Percentiles rank a stretch among this genome's conserved stretches.
Conservation (phyloP, 2,329 filamentous ascomycete genomes). For the Emydomyces testavorans region DNA sequence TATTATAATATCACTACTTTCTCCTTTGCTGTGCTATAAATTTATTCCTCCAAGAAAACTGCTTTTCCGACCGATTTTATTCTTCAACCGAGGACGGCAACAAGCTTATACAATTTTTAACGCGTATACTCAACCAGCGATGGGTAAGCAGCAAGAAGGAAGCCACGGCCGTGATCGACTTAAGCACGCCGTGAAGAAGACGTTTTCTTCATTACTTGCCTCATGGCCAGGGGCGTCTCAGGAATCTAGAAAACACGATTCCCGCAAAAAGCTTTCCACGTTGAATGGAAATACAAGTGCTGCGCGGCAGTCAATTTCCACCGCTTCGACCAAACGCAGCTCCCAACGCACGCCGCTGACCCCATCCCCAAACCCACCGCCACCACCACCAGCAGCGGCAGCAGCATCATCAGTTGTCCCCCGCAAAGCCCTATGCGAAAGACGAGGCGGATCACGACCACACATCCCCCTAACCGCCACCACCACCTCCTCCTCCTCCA, state of each 20-base stretch:
- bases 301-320: no score
- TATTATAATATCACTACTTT: no score
- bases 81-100: background rate
- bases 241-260: background rate
- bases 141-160: background rate
- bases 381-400: no score
- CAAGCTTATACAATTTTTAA: background rate
- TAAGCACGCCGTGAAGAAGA: background rate
- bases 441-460: background rate
- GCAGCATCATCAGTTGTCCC: no score
- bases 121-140: background rate
- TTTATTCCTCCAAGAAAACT: no score
- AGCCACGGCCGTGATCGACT: background rate
- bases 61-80: no score
- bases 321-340: no score
- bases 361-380: no score
- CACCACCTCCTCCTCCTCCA: background rate
- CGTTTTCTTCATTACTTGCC: background rate
- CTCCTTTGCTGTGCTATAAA: no score
- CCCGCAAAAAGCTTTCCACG: background rate
- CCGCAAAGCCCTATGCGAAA: no score
- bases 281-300: no score
- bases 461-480: background rate
- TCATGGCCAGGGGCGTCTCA: background rate
- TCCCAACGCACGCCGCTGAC: no score